Conservation (phyloP, 116 monocot genomes). For the Papilionanthe hybrid region DNA sequence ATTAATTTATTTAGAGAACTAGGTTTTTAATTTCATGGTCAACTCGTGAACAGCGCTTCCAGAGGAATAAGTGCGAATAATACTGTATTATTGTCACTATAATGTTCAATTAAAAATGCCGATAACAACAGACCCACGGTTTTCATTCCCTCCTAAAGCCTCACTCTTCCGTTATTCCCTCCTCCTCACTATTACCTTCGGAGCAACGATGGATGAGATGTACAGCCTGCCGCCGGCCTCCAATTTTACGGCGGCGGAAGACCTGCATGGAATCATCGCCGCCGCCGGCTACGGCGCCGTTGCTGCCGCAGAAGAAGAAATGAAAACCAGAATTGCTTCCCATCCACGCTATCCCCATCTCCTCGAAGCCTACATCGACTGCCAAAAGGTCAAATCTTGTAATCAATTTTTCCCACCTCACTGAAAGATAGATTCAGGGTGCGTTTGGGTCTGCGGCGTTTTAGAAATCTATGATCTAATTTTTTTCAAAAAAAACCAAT, state of each 20-base stretch:
- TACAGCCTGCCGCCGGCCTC: not conserved
- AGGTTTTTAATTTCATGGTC: too few relatives aligned
- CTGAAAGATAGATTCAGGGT: not conserved
- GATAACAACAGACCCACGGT: too few relatives aligned
- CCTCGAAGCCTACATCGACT: constrained; percentile 56
- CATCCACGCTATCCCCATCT: constrained; percentile 55
- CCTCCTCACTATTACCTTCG: not conserved
- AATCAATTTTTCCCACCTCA: too few relatives aligned
- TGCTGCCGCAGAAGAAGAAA: not conserved
- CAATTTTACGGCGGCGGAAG: not conserved
- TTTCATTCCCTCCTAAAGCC: too few relatives aligned
- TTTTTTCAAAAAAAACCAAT: too few relatives aligned
- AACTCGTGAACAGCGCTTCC: too few relatives aligned
- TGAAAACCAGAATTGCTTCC: constrained; percentile 56
- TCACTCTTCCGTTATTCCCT: not conserved
- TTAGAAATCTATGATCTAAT: too few relatives aligned
- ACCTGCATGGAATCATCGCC: constrained; percentile 10
- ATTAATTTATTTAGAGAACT: too few relatives aligned
- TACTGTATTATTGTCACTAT: too few relatives aligned
- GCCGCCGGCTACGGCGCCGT: constrained; percentile 2
- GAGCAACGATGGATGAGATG: constrained; percentile 10
- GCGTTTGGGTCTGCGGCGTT: too few relatives aligned
- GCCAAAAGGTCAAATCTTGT: constrained; percentile 41
- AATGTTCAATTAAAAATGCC: too few relatives aligned
- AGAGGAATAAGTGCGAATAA: too few relatives aligned